phyloP scores from a whole-genome alignment of 345 rosid genomes.

The Salix koriyanagi region DNA sequence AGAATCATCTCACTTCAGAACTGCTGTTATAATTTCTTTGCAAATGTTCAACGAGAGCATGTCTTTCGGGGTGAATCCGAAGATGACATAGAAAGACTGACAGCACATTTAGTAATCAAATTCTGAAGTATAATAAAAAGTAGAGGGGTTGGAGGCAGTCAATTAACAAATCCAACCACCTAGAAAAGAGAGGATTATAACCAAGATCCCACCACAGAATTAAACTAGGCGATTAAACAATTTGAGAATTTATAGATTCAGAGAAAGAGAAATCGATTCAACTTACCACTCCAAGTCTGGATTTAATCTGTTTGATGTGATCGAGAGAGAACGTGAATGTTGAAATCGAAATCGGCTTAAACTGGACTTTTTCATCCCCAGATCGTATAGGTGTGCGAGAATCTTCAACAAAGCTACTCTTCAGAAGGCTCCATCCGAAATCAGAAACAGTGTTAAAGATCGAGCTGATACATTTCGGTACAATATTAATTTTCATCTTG shows the following conservation, averaged over 20 bases:
- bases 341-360: constrained; percentile 24
- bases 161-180: no score
- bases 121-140: no score
- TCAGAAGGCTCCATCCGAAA: constrained; percentile 37
- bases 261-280: background rate
- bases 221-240: no score
- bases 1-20: fast-evolving
- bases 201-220: no score
- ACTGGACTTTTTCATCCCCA: constrained; percentile 30
- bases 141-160: no score
- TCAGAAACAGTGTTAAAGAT: constrained; percentile 27
- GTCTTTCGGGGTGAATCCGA: no score
- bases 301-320: constrained; percentile 35
- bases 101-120: no score
- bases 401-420: constrained; percentile 40
- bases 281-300: constrained; percentile 29
- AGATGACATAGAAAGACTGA: no score
- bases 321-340: constrained; percentile 35
- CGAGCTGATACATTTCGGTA: constrained; percentile 6
- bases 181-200: no score
- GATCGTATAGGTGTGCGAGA: constrained; percentile 32
- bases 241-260: no score
- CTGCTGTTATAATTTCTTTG: no score
- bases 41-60: no score
- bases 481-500: background rate